These are phyloP conservation scores for Aspergillus sergii DNA, from an alignment of 2,329 filamentous ascomycete genomes.

Conservation along the genomic window DNA sequence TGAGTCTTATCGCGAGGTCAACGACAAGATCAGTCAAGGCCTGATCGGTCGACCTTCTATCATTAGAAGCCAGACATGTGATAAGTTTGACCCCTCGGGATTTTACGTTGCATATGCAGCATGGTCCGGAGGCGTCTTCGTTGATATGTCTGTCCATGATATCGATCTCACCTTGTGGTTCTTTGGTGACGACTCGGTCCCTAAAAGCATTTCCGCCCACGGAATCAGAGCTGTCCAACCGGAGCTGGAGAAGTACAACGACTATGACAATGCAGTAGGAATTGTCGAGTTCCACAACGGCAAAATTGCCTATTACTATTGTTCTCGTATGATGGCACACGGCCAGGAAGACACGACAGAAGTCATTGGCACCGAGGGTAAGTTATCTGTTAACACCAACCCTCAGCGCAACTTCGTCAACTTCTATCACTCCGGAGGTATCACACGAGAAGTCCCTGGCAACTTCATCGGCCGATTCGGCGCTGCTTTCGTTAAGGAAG, in stretches of 20 bases:
- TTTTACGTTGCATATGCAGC: slow-evolving; percentile 69
- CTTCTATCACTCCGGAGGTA: slow-evolving; percentile 55
- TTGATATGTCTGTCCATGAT: slow-evolving; percentile 70
- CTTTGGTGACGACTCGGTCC: slow-evolving; percentile 56
- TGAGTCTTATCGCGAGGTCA: slow-evolving; percentile 63
- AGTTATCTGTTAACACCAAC: slow-evolving; percentile 63
- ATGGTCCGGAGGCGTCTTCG: slow-evolving; percentile 67
- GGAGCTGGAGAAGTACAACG: slow-evolving; percentile 57
- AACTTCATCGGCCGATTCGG: slow-evolving; percentile 67
- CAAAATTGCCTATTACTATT: slow-evolving; percentile 66
- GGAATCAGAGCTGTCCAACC: slow-evolving; percentile 63
- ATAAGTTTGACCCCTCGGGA: slow-evolving; percentile 64
- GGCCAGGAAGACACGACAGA: slow-evolving; percentile 69
- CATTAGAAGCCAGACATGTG: slow-evolving; percentile 66
- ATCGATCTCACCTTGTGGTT: slow-evolving; percentile 68
- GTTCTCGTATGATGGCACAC: slow-evolving; percentile 65
- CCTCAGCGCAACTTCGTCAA: slow-evolving; percentile 60
- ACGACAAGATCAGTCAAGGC: slow-evolving; percentile 54
- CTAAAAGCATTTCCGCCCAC: slow-evolving; percentile 58
- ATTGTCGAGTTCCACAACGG: slow-evolving; percentile 66
- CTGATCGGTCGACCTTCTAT: slow-evolving; percentile 62
- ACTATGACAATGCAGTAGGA: slow-evolving; percentile 64
- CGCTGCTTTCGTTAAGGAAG: slow-evolving; percentile 65
- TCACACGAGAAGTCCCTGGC: slow-evolving; percentile 62
- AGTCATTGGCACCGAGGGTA: slow-evolving; percentile 67